Base-by-base conservation (phyloP, 108 stramenopile species). In the Cyclotella sp. region DNA sequence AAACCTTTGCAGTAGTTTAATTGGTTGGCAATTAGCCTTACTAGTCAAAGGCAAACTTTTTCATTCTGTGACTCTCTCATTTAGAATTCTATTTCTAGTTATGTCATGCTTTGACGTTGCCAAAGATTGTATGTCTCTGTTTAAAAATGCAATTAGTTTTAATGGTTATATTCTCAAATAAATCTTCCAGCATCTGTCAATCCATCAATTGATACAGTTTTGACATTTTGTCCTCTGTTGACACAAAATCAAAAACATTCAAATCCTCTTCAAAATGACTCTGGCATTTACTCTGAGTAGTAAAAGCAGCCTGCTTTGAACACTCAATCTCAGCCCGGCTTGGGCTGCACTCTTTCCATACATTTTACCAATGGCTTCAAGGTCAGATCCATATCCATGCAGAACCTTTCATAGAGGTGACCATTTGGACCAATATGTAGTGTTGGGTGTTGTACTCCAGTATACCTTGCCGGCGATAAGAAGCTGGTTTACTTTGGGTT, bases 281-380 rank as follows among this genome's bases (percentile, higher is more conserved):
- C 47, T 81, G 83, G 19, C 79, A 85, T 39, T 85, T 83, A 45
- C 79, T 83, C 51, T 94, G 89, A 15, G 91, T 89, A 24, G 79
- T 84, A 63, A 91, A 88, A 5, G 85, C 70, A 40, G 76, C 89
- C 19, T 91, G 59, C 59, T 89, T 73, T 91, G 90, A 11, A 94
- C 58, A 34, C 90, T 89, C 87, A 89, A 94, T 68, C 88, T 87
- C 22, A 94, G 79, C 2, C 91, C 91, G 7, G 92, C 91, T 54
- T 94, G 93, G 12, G 91, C 91, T 43, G 75, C 84, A 47, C 75
- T 82, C 76, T 94, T 94, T 58, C 86, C 83, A 68, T 92, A 89
- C 3, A 72, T 71, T 77, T 86, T 89, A 21, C 91, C 91, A 53
- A 94, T 90, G 16, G 62, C 44, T n/a, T 79, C 88, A 83, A 92